These are phyloP conservation scores for Dimocarpus longan DNA, from an alignment of 345 rosid species.

Conservation along the genomic window DNA sequence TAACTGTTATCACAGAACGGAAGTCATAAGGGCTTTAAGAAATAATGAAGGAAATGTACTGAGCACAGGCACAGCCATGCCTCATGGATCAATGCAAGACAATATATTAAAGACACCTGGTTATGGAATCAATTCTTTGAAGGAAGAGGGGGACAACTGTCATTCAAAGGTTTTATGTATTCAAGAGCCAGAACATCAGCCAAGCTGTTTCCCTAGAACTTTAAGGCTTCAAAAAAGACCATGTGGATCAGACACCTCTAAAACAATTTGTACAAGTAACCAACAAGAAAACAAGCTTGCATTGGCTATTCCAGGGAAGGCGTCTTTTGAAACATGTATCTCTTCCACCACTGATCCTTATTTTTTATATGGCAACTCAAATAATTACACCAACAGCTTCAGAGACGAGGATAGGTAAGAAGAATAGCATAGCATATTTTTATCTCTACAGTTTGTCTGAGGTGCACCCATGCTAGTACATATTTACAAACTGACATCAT, in stretches of 20 bases:
- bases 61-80: conserved; percentile 46
- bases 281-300: conserved; percentile 39
- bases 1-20: conserved; percentile 31
- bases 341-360: conserved; percentile 26
- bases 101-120: conserved; percentile 28
- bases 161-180: conserved; percentile 19
- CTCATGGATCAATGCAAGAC: conserved; percentile 39
- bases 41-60: conserved; percentile 76
- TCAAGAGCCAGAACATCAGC: conserved; percentile 37
- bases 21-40: conserved; percentile 57
- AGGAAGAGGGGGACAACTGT: conserved; percentile 28
- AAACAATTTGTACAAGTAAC: conserved; percentile 19
- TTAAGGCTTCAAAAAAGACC: conserved; percentile 38
- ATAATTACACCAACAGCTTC: conserved; percentile 16
- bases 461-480: no score
- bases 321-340: conserved; percentile 28
- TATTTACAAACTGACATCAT: not conserved
- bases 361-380: conserved; percentile 25
- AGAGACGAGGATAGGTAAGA: conserved; percentile 44
- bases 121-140: conserved; percentile 30
- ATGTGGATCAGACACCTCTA: conserved; percentile 21
- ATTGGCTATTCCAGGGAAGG: conserved; percentile 28
- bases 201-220: conserved; percentile 46
- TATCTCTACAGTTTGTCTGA: not conserved
- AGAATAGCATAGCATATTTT: not conserved